Evolutionary conservation across 2,329 filamentous ascomycete species (phyloP).

Genomic region (Coleophoma crateriformis): DNA sequence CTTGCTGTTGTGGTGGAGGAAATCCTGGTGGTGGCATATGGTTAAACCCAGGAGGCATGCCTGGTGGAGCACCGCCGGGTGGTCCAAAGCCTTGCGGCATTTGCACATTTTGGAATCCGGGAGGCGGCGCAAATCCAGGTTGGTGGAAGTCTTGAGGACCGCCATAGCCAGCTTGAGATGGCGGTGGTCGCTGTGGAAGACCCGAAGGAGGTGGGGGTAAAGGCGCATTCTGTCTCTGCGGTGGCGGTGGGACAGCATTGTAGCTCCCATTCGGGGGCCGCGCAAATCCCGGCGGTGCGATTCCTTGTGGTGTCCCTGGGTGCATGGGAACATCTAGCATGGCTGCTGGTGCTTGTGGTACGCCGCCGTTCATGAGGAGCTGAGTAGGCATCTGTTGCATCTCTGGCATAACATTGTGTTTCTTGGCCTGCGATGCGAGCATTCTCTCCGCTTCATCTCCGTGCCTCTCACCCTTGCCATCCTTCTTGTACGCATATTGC

Average conservation of each 20-base stretch:
- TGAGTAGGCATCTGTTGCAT: conserved; percentile 30
- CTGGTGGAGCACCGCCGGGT: conserved; percentile 4
- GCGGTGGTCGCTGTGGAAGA: conserved; percentile 63
- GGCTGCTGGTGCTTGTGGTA: conserved; percentile 32
- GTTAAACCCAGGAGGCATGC: conserved; percentile 10
- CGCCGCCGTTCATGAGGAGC: conserved; percentile 34
- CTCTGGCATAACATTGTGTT: conserved; percentile 85
- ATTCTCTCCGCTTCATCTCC: conserved; percentile 90
- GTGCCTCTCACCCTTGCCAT: conserved; percentile 93
- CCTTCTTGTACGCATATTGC: conserved; percentile 99
- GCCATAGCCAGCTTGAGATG: conserved; percentile 61
- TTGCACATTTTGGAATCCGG: conserved; percentile 34
- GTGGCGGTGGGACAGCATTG: conserved; percentile 25
- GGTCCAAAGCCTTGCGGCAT: conserved; percentile 23
- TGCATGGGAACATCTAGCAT: conserved; percentile 24
- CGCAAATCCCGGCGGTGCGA: conserved; percentile 21
- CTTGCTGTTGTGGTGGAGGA: conserved; percentile 18
- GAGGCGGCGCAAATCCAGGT: conserved; percentile 37
- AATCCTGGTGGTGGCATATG: conserved; percentile 21
- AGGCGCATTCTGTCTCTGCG: conserved; percentile 37
- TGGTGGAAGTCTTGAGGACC: conserved; percentile 50
- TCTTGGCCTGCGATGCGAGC: conserved; percentile 86
- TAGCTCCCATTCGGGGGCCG: conserved; percentile 14
- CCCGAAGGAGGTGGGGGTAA: conserved; percentile 50
- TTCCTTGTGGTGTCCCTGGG: neutral